These are phyloP conservation scores for Arabidopsis lyrata DNA, from an alignment of 441 rosid species.

Conservation along the genomic window DNA sequence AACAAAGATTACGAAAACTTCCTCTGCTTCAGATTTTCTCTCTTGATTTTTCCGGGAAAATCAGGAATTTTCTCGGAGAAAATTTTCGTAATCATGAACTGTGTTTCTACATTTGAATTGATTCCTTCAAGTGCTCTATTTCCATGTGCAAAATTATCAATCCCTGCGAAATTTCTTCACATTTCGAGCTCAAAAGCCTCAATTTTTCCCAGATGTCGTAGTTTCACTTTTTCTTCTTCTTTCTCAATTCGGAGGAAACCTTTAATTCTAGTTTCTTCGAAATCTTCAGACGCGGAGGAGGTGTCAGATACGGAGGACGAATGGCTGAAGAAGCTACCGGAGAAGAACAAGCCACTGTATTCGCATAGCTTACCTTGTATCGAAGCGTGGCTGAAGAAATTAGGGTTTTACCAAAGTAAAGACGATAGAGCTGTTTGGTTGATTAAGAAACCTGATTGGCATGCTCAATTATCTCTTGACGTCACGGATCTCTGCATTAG, in stretches of 20 bases:
- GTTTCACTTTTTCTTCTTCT: conserved; percentile 32
- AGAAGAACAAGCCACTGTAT: conserved; percentile 82
- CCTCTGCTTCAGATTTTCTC: conserved; percentile 23
- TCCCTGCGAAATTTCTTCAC: conserved; percentile 40
- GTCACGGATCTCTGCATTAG: conserved; percentile 86
- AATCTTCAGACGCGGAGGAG: conserved; percentile 74
- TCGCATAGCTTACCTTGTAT: conserved; percentile 95
- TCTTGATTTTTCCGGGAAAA: conserved; percentile 27
- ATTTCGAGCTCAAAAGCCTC: conserved; percentile 35
- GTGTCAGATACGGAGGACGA: conserved; percentile 68
- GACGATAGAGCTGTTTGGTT: conserved; percentile 90
- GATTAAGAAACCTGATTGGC: conserved; percentile 84
- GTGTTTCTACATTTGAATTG: conserved; percentile 45
- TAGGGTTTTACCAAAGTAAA: conserved; percentile 78
- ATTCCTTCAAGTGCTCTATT: conserved; percentile 23
- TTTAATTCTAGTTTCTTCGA: conserved; percentile 46
- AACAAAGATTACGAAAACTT: conserved; percentile 4
- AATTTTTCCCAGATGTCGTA: conserved; percentile 25
- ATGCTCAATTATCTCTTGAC: conserved; percentile 88
- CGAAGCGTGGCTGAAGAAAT: conserved; percentile 83
- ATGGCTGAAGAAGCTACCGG: conserved; percentile 85
- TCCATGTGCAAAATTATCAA: conserved; percentile 13
- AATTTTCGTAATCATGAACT: conserved; percentile 45
- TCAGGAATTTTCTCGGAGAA: conserved; percentile 33
- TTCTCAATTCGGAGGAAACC: conserved; percentile 42